Evolutionary conservation across 352 stramenopile genomes (phyloP), one percentile per base, ranked within the genome.

Genomic region (Phytophthora citrophthora): DNA sequence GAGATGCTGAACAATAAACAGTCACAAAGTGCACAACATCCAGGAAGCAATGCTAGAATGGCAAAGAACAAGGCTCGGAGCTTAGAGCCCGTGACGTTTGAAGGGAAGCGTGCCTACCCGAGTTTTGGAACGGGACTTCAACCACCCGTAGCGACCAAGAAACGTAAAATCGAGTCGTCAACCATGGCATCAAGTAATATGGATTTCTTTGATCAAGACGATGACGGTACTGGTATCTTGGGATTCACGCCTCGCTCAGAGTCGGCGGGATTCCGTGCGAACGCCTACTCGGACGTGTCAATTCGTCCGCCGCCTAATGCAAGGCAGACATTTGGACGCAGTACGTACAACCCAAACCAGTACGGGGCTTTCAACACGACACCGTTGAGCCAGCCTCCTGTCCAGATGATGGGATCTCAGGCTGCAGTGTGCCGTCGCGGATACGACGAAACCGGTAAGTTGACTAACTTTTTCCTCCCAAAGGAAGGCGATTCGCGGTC

Each of bases 371-470:
- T 80, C 53, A 84, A 88, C 50, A 48, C 89, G 41, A 79, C 70
- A 4, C 80, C 82, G 2, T 70, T 77, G 23, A 75, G 43, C 18
- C 69, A 78, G 7, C 54, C 77, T 32, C 76, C 78, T 0, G 67
- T 91, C 47, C 72, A 83, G 53, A 59, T 76, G 16, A 66, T 58
- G 4, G 59, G 54, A 26, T 36, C 64, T 18, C 55, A 69, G 12
- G 70, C 54, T 16, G 70, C 65, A 0, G 65, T 90, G 7, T 89
- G 78, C 16, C 81, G 84, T 40, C 73, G 82, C 50, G 84, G 82
- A 5, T 91, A 91, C 54, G 84, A 91, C 39, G 82, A 91, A 65
- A 91, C 84, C 0, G 84, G 84, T 31, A 91, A 91, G 62, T 63
- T 93, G 29, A 91, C 84, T 15, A 91, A 84, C 53, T 91, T 86